Percentiles rank a stretch among this genome's conserved stretches.
Evolutionary conservation across 495 filamentous ascomycete genomes (phyloP).

Genomic region (Penicillium psychrofluorescens): DNA sequence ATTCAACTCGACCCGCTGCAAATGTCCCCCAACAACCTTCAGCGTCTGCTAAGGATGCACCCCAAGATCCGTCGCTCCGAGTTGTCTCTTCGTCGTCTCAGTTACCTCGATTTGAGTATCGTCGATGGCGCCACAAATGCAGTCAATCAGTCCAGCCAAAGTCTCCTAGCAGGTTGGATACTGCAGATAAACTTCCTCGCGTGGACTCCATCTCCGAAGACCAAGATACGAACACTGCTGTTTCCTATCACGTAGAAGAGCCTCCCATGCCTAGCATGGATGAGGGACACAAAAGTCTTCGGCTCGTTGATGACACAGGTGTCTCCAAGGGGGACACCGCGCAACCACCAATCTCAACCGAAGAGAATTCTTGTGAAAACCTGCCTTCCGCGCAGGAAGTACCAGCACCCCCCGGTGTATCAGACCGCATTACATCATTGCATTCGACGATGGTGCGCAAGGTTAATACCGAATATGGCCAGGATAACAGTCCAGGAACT

Average conservation of each 20-base stretch:
- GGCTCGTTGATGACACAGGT: conserved; percentile 9
- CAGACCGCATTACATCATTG: conserved; percentile 31
- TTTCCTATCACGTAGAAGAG: no score
- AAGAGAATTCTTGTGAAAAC: conserved; percentile 23
- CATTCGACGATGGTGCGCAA: conserved; percentile 29
- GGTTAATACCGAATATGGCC: conserved; percentile 8
- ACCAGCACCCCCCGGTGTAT: conserved; percentile 15
- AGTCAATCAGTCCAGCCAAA: not conserved
- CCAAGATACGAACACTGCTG: no score
- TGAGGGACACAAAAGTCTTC: conserved; percentile 9
- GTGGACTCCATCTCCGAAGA: no score
- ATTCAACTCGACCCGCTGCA: not conserved
- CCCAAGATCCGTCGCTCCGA: conserved; percentile 19
- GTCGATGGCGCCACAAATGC: conserved; percentile 15
- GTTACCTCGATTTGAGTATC: conserved; percentile 40
- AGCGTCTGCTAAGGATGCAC: not conserved
- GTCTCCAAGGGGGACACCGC: conserved; percentile 1
- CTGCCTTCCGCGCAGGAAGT: conserved; percentile 35
- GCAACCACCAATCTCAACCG: conserved; percentile 1
- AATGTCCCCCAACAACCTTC: not conserved
- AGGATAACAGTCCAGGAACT: conserved; percentile 20
- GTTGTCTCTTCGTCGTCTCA: conserved; percentile 37
- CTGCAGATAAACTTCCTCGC: not conserved
- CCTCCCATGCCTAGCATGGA: not conserved
- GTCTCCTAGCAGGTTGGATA: not conserved